Evolutionary conservation across 805 yeast genomes (phyloP), one percentile per base, ranked within the genome.

Genomic region (Candida vartiovaarae): DNA sequence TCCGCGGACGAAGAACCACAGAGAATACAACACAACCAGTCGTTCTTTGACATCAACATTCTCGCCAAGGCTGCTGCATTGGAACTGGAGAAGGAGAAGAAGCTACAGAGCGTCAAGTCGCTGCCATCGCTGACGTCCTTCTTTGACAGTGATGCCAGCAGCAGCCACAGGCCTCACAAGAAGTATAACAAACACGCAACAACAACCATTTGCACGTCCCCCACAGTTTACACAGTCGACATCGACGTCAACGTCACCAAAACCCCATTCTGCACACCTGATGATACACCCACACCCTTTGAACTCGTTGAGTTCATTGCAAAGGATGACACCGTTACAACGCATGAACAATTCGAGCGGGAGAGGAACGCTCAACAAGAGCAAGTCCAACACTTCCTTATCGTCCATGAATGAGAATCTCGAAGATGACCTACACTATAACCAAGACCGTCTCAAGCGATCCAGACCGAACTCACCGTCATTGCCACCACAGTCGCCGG

Each of bases 291-390:
- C 57, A 37, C 60, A 55, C 25, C 59, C 66, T 27, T 47, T 68
- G 20, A 66, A 61, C 47, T 69, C 73, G 1, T 52, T 74, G 24
- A 66, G 76, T 0, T 72, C 84, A 3, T 59, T 81, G 42, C 84
- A 80, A 56, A 68, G 80, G 55, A 76, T 80, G 82, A 80, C 84
- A 0, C 84, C 83, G 6, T 55, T 78, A 27, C 30, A 28, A 28
- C 59, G 69, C 43, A 54, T 48, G 46, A 56, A 25, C 53, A 62
- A 15, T 15, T 15, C 20, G 20, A 15, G 8, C 30, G 9, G 9
- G 8, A 28, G 9, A 6, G 9, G 9, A 6, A 28, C 30, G 30
- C 9, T 48, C 40, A 43, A 49, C 36, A 46, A 56, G 52, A 42
- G 58, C 8, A 56, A 55, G 43, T 55, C 60, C 7, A 52, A 57